Evolutionary conservation across 2,329 filamentous ascomycete species (phyloP).

Genomic region (Didymella pomorum): DNA sequence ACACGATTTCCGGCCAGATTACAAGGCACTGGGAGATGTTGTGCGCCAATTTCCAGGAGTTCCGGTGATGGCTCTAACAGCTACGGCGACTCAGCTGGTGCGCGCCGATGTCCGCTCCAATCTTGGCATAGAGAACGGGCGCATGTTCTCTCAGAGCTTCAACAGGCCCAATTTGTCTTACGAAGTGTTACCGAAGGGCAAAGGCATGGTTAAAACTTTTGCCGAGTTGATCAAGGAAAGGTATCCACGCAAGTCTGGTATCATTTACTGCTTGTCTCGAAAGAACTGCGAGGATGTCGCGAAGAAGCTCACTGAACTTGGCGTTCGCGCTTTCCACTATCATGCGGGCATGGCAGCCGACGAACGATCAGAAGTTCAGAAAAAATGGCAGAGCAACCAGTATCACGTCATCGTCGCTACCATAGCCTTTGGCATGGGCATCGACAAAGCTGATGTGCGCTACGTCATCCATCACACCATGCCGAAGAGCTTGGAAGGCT

Average conservation of each 20-base stretch:
- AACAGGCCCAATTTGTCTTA: constrained; percentile 96
- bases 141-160: constrained; percentile 90
- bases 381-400: constrained; percentile 79
- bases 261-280: constrained; percentile 90
- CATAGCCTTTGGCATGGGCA: constrained; percentile 99
- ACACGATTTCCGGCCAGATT: constrained; percentile 96
- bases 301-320: constrained; percentile 67
- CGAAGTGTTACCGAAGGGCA: constrained; percentile 77
- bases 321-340: constrained; percentile 82
- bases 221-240: constrained; percentile 73
- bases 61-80: constrained; percentile 93
- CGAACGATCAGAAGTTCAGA: constrained; percentile 76
- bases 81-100: constrained; percentile 92
- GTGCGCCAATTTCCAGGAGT: constrained; percentile 77
- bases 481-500: constrained; percentile 95
- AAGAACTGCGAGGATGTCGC: constrained; percentile 85
- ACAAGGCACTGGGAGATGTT: constrained; percentile 83
- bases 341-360: constrained; percentile 78
- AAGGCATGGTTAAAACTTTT: constrained; percentile 63
- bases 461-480: constrained; percentile 95
- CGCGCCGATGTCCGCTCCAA: constrained; percentile 92
- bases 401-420: constrained; percentile 95
- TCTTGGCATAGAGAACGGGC: constrained; percentile 79
- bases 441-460: constrained; percentile 95
- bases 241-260: constrained; percentile 79